Conservation (phyloP, 306 rosid genomes). For the Quercus variabilis region DNA sequence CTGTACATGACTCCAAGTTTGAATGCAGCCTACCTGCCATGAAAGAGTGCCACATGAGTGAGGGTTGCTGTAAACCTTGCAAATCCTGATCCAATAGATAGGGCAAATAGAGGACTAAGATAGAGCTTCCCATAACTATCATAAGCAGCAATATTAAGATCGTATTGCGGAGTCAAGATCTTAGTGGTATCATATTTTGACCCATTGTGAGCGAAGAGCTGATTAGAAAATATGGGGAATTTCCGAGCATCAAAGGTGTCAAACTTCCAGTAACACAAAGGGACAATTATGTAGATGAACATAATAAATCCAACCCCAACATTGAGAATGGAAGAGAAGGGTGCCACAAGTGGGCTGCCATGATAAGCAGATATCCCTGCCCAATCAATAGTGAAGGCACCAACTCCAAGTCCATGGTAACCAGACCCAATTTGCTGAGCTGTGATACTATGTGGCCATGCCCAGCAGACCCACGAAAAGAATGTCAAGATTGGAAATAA, state of each 20-base stretch:
- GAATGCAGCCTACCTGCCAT: constrained; percentile 65
- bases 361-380: constrained; percentile 98
- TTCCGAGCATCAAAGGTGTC: constrained; percentile 87
- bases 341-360: constrained; percentile 92
- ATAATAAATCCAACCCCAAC: constrained; percentile 86
- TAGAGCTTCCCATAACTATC: constrained; percentile 78
- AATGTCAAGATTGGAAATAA: constrained; percentile 70
- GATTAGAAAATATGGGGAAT: constrained; percentile 91
- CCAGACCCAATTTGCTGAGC: constrained; percentile 97
- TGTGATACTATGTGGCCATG: constrained; percentile 82
- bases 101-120: constrained; percentile 97
- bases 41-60: constrained; percentile 85
- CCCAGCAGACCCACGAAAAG: constrained; percentile 99
- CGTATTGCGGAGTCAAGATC: constrained; percentile 63
- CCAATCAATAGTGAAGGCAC: constrained; percentile 96
- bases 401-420: constrained; percentile 81
- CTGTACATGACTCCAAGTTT: neutral
- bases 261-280: constrained; percentile 90
- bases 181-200: constrained; percentile 79
- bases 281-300: constrained; percentile 87
- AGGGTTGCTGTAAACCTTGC: constrained; percentile 94
- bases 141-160: constrained; percentile 72
- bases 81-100: constrained; percentile 93
- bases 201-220: constrained; percentile 65
- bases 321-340: constrained; percentile 88